Evolutionary conservation across 2,329 filamentous ascomycete species (phyloP).

Genomic region (Mycosphaerella sp.): DNA sequence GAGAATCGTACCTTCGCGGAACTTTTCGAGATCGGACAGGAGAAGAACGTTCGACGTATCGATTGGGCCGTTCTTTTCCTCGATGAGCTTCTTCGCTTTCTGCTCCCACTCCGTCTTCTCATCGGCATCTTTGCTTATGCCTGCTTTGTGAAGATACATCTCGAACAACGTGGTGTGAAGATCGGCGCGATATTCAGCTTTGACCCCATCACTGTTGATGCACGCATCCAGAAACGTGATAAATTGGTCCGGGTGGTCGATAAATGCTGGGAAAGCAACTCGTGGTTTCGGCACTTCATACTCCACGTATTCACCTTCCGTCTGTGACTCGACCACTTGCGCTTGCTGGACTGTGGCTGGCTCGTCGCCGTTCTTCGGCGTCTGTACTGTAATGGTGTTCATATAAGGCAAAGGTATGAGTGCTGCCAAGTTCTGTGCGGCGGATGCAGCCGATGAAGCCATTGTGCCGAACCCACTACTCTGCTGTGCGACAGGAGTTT

Average conservation of each 20-base stretch:
- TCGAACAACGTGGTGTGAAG: constrained; percentile 94
- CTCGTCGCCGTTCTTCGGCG: constrained; percentile 38
- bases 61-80: constrained; percentile 73
- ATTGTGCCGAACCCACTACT: constrained; percentile 35
- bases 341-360: constrained; percentile 51
- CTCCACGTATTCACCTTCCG: constrained; percentile 47
- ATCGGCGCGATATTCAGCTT: constrained; percentile 70
- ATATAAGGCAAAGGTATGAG: constrained; percentile 82
- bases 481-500: constrained; percentile 36
- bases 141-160: constrained; percentile 92
- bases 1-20: constrained; percentile 81
- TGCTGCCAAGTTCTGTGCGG: constrained; percentile 78
- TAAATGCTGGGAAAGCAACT: constrained; percentile 91
- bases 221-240: constrained; percentile 89
- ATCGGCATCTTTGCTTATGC: constrained; percentile 59
- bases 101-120: constrained; percentile 77
- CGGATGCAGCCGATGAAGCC: constrained; percentile 70
- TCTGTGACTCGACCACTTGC: constrained; percentile 48
- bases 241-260: constrained; percentile 88
- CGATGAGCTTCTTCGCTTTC: constrained; percentile 84
- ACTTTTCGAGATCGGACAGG: constrained; percentile 84
- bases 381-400: constrained; percentile 55
- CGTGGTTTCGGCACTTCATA: constrained; percentile 79
- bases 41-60: constrained; percentile 92
- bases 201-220: constrained; percentile 63